Percentiles rank a stretch among this genome's conserved stretches.
Conservation (phyloP, 2,329 filamentous ascomycete genomes). For the Colletotrichum lini region DNA sequence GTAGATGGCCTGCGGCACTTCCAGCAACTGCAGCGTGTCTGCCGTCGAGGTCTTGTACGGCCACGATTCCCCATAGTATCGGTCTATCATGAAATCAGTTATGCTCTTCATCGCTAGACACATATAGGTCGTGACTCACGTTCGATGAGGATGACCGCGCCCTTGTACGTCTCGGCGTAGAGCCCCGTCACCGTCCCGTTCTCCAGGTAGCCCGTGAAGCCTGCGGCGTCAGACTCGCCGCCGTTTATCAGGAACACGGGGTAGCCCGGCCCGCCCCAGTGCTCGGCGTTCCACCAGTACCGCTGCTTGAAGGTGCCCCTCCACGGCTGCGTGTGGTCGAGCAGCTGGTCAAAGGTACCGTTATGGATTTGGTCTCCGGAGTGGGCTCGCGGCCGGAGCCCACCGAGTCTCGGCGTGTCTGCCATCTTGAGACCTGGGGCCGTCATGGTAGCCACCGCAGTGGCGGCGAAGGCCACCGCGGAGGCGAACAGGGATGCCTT, state of each 20-base stretch:
- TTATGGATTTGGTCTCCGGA: conserved; percentile 6
- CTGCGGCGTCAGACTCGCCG: conserved; percentile 23
- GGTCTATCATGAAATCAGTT: conserved; percentile 19
- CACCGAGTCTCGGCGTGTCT: background rate
- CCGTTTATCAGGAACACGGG: conserved; percentile 36
- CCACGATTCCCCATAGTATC: conserved; percentile 35
- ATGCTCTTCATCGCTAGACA: background rate
- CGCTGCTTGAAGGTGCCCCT: conserved; percentile 36
- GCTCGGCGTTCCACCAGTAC: conserved; percentile 36
- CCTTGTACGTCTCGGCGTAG: conserved; percentile 31
- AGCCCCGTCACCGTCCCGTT: conserved; percentile 22
- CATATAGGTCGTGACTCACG: background rate
- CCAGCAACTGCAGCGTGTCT: conserved; percentile 39
- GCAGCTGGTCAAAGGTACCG: conserved; percentile 28
- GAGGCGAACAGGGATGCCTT: conserved; percentile 4
- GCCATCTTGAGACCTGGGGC: background rate
- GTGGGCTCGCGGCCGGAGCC: background rate
- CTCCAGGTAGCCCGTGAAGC: conserved; percentile 1
- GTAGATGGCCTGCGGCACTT: conserved; percentile 34
- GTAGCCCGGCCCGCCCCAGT: conserved; percentile 33
- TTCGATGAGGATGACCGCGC: conserved; percentile 36
- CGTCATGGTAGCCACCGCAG: background rate
- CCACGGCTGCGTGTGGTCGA: conserved; percentile 36
- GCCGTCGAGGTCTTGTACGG: conserved; percentile 35
- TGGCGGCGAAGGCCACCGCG: conserved; percentile 4